phyloP scores from a whole-genome alignment of 2,329 filamentous ascomycete genomes.

The Zasmidium citrigriseum region DNA sequence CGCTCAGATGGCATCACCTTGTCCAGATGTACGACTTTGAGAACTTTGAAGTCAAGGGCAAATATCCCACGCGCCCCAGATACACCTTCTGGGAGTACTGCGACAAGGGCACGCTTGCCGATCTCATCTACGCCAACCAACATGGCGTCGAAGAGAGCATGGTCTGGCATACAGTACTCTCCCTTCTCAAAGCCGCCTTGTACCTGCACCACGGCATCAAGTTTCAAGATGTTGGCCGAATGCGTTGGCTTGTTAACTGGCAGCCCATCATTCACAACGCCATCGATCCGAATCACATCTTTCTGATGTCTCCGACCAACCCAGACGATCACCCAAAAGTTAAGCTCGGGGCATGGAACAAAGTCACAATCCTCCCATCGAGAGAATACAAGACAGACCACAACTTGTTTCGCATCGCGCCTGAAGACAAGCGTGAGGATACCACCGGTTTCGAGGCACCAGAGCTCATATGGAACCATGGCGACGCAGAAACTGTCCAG shows the following conservation, averaged over 20 bases:
- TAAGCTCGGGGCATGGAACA: conserved; percentile 16
- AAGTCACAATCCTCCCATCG: conserved; percentile 5
- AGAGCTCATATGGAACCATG: neutral
- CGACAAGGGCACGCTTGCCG: conserved; percentile 9
- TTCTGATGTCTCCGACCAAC: conserved; percentile 5
- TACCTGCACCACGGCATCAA: conserved; percentile 2
- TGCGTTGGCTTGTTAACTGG: conserved; percentile 5
- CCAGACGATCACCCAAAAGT: conserved; percentile 2
- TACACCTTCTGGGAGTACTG: conserved; percentile 9
- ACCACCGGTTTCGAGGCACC: conserved; percentile 7
- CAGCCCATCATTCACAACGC: conserved; percentile 38
- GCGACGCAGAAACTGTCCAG: neutral
- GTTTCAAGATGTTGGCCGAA: neutral
- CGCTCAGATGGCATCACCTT: neutral
- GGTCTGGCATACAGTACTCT: conserved; percentile 16
- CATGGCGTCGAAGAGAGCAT: conserved; percentile 14
- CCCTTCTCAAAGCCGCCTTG: conserved; percentile 9
- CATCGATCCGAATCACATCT: conserved; percentile 39
- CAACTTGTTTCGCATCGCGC: too few relatives aligned
- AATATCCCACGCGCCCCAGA: neutral
- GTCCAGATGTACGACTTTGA: neutral
- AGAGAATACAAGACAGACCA: neutral
- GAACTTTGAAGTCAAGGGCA: neutral
- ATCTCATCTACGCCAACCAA: conserved; percentile 3
- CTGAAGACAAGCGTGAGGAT: too few relatives aligned